Evolutionary conservation across 495 filamentous ascomycete genomes (phyloP).

Genomic region (Entonaema liquescens): DNA sequence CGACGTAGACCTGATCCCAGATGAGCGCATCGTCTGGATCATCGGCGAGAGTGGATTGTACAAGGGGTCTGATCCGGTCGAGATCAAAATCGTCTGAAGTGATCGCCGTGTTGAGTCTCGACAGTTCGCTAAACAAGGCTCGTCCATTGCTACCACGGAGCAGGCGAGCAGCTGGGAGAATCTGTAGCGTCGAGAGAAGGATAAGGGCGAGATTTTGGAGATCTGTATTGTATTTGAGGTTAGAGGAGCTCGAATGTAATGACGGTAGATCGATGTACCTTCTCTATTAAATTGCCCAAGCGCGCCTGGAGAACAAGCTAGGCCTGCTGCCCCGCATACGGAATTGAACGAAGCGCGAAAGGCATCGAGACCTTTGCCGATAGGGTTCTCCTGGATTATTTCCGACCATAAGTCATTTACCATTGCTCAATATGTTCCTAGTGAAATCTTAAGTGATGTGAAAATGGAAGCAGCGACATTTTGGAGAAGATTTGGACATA

Average conservation of each 20-base stretch:
- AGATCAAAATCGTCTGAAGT: slow-evolving; percentile 48
- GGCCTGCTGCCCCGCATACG: neutral
- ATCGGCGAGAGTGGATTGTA: slow-evolving; percentile 42
- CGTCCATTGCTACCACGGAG: slow-evolving; percentile 34
- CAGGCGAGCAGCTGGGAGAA: slow-evolving; percentile 42
- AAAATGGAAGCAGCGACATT: no score
- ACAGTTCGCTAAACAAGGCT: slow-evolving; percentile 37
- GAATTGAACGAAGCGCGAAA: neutral
- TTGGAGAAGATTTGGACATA: no score
- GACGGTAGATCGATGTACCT: neutral
- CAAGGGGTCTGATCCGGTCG: slow-evolving; percentile 47
- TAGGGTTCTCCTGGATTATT: neutral
- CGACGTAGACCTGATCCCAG: slow-evolving; percentile 43
- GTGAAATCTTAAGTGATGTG: no score
- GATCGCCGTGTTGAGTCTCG: slow-evolving; percentile 38
- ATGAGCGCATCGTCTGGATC: slow-evolving; percentile 36
- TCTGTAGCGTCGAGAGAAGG: slow-evolving; percentile 38
- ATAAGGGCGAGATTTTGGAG: slow-evolving; percentile 32
- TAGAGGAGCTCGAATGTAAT: slow-evolving; percentile 24
- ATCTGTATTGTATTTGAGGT: slow-evolving; percentile 37
- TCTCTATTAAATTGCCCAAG: neutral
- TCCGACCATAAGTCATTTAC: no score
- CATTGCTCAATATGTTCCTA: no score
- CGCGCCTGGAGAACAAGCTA: neutral
- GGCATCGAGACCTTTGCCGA: neutral